These are phyloP conservation scores for Aquilaria sinensis DNA, from an alignment of 345 rosid species.

Conservation along the genomic window DNA sequence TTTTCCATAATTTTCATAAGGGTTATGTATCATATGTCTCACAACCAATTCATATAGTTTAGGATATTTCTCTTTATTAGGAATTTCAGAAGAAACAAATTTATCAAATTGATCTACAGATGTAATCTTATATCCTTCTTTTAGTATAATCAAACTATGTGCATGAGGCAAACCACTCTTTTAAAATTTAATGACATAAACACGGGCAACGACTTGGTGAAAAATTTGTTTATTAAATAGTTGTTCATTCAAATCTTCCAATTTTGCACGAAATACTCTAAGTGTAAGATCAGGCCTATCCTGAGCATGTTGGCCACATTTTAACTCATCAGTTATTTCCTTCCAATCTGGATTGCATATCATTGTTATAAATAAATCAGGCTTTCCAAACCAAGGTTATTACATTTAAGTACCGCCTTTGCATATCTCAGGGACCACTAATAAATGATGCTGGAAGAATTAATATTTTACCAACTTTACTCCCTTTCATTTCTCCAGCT, in stretches of 20 bases:
- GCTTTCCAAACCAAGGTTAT: too few species aligned
- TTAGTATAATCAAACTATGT: background rate
- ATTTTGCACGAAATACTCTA: background rate
- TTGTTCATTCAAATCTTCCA: background rate
- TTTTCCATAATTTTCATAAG: too few species aligned
- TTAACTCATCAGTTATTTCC: too few species aligned
- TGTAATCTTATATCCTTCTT: background rate
- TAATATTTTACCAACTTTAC: background rate
- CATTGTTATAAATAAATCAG: too few species aligned
- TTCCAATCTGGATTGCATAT: too few species aligned
- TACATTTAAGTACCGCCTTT: too few species aligned
- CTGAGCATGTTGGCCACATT: background rate
- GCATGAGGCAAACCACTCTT: too few species aligned
- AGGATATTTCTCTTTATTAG: background rate
- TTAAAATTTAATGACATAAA: too few species aligned
- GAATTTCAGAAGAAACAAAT: background rate
- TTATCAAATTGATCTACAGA: background rate
- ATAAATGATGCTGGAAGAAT: too few species aligned
- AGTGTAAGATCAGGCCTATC: background rate
- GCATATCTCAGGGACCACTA: too few species aligned
- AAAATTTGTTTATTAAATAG: too few species aligned
- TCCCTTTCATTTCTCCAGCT: background rate
- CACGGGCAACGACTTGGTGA: too few species aligned
- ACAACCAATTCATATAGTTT: background rate
- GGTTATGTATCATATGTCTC: background rate